phyloP scores from a whole-genome alignment of 1,139 yeast genomes.

The Scheffersomyces segobiensis region DNA sequence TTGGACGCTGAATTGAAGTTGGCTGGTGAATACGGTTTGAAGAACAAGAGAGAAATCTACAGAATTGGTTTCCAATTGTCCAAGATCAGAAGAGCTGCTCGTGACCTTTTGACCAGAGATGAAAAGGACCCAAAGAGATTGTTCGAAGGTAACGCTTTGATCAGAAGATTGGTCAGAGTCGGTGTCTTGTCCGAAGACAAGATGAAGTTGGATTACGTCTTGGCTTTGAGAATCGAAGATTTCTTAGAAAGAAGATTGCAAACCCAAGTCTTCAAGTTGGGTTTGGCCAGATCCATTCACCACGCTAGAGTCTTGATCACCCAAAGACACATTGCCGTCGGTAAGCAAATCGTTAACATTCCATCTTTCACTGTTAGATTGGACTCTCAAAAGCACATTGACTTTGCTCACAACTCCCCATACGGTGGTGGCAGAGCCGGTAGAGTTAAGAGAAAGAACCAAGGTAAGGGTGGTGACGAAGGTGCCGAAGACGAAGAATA shows the following conservation, averaged over 20 bases:
- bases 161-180: slow-evolving; percentile 95
- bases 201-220: slow-evolving; percentile 99
- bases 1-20: slow-evolving; percentile 98
- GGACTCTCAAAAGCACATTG: slow-evolving; percentile 99
- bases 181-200: slow-evolving; percentile 99
- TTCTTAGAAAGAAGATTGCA: slow-evolving; percentile 99
- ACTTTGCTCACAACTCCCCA: slow-evolving; percentile 98
- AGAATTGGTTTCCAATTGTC: slow-evolving; percentile 98
- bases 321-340: slow-evolving; percentile 99
- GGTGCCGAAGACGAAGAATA: slow-evolving; percentile 70
- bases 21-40: slow-evolving; percentile 99
- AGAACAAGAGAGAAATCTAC: slow-evolving; percentile 99
- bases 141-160: slow-evolving; percentile 99
- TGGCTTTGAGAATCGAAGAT: slow-evolving; percentile 97
- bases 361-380: slow-evolving; percentile 99
- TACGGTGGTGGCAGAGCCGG: slow-evolving; percentile 99
- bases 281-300: slow-evolving; percentile 99
- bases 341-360: slow-evolving; percentile 98
- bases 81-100: slow-evolving; percentile 99
- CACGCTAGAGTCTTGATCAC: slow-evolving; percentile 99
- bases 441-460: slow-evolving; percentile 98
- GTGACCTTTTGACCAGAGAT: slow-evolving; percentile 99
- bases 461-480: slow-evolving; percentile 68
- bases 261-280: slow-evolving; percentile 99
- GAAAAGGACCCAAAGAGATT: slow-evolving; percentile 99